Conservation (phyloP, 2,329 filamentous ascomycete genomes). For the Aureobasidium sp. region DNA sequence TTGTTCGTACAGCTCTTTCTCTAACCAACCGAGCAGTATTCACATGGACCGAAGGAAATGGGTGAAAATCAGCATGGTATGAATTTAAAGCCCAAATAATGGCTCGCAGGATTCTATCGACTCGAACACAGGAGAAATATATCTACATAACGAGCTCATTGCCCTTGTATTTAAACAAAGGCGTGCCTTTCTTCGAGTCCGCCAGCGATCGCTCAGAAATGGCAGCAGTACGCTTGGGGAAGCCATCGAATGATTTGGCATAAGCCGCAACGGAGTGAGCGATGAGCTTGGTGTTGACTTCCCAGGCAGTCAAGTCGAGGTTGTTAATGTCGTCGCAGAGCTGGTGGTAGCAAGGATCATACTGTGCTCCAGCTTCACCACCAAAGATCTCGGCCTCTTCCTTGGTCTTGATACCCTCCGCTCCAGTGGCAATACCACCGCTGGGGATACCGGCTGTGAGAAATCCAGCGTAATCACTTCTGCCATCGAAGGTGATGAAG, state of each 20-base stretch:
- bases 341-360: conserved; percentile 52
- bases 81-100: not conserved
- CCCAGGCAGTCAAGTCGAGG: conserved; percentile 47
- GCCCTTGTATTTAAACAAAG: conserved; percentile 6
- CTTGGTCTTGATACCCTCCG: conserved; percentile 67
- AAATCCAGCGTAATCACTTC: conserved; percentile 74
- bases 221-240: conserved; percentile 26
- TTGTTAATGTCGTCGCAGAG: conserved; percentile 48
- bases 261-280: conserved; percentile 64
- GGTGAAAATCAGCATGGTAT: not conserved
- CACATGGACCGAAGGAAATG: too few species aligned
- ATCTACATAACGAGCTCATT: not conserved
- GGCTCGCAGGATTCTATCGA: not conserved
- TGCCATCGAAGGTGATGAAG: conserved; percentile 68
- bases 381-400: conserved; percentile 62
- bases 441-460: conserved; percentile 58
- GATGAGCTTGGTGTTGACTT: conserved; percentile 51
- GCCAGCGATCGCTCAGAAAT: not conserved
- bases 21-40: too few species aligned
- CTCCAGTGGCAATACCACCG: conserved; percentile 70
- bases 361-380: conserved; percentile 55
- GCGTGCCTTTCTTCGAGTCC: not conserved
- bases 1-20: too few species aligned
- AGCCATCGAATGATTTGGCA: conserved; percentile 56
- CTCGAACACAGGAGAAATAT: not conserved